A percentile compares a stretch with the other conserved stretches of the same genome.
Conservation (phyloP, 2,329 filamentous ascomycete species). For the Chlorencoelia australis region DNA sequence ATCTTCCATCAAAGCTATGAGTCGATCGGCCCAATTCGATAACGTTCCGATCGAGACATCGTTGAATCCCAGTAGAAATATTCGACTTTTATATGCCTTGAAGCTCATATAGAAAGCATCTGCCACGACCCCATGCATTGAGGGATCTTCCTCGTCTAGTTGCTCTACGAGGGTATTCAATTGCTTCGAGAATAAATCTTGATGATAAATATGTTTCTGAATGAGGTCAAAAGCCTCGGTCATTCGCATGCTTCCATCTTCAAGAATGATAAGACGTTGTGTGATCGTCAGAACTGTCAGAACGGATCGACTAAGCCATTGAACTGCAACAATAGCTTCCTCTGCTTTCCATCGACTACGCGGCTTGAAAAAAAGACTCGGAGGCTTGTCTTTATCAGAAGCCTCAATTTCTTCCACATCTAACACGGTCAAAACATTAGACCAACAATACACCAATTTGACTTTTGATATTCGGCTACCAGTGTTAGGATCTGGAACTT, state of each 20-base stretch:
- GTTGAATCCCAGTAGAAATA: slow-evolving; percentile 90
- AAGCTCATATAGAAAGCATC: slow-evolving; percentile 99
- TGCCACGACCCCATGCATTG: slow-evolving; percentile 91
- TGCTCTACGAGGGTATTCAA: slow-evolving; percentile 78
- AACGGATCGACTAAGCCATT: slow-evolving; percentile 93
- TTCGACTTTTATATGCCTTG: slow-evolving; percentile 83
- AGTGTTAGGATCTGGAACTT: slow-evolving; percentile 57
- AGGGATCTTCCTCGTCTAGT: slow-evolving; percentile 73
- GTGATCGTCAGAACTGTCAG: slow-evolving; percentile 87
- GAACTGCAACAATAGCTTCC: slow-evolving; percentile 89
- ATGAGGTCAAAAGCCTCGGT: slow-evolving; percentile 92
- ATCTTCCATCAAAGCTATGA: slow-evolving; percentile 89
- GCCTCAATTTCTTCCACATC: slow-evolving; percentile 68
- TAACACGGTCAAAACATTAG: slow-evolving; percentile 87
- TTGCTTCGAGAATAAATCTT: slow-evolving; percentile 82
- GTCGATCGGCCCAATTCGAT: slow-evolving; percentile 93
- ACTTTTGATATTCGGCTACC: slow-evolving; percentile 64
- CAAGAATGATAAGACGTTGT: slow-evolving; percentile 83
- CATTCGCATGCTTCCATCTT: slow-evolving; percentile 79
- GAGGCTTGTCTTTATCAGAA: slow-evolving; percentile 65
- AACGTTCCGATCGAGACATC: slow-evolving; percentile 83
- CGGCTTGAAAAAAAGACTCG: slow-evolving; percentile 68
- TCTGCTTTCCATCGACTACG: slow-evolving; percentile 87
- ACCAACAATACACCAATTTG: slow-evolving; percentile 97
- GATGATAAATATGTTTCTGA: slow-evolving; percentile 85